These are phyloP conservation scores for Paraconiothyrium brasiliense DNA, from an alignment of 2,329 filamentous ascomycete species.

Conservation along the genomic window DNA sequence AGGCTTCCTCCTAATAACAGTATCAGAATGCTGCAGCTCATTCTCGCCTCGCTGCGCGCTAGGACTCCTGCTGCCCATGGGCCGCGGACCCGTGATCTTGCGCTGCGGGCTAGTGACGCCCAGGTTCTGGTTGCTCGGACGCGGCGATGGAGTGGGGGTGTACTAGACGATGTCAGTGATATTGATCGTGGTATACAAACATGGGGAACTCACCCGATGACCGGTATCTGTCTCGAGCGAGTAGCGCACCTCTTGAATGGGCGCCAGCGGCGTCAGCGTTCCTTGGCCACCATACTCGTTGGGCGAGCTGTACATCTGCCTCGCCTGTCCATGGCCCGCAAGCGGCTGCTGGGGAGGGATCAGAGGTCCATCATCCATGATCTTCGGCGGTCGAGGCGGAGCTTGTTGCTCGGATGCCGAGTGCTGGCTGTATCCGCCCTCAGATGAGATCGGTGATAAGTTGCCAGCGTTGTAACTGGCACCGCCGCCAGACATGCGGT, in stretches of 20 bases:
- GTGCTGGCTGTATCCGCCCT: constrained; percentile 50
- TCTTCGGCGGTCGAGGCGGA: constrained; percentile 63
- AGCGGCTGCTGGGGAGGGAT: constrained; percentile 61
- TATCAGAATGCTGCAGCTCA: constrained; percentile 42
- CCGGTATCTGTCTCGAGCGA: constrained; percentile 58
- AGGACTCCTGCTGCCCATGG: constrained; percentile 58
- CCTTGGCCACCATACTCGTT: constrained; percentile 50
- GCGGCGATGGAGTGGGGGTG: constrained; percentile 44
- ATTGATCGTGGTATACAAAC: not conserved
- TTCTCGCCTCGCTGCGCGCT: constrained; percentile 49
- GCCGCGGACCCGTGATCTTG: constrained; percentile 60
- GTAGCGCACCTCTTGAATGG: constrained; percentile 62
- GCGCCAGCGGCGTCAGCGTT: constrained; percentile 54
- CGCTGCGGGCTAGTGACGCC: constrained; percentile 47
- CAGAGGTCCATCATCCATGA: constrained; percentile 66
- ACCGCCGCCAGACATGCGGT: constrained; percentile 48
- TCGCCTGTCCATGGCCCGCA: constrained; percentile 49
- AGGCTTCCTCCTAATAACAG: constrained; percentile 49
- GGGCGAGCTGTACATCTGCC: constrained; percentile 50
- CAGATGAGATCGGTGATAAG: constrained; percentile 49
- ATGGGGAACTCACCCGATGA: constrained; percentile 31
- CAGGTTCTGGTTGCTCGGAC: constrained; percentile 40
- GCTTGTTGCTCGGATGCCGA: constrained; percentile 50
- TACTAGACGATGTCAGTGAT: constrained; percentile 33
- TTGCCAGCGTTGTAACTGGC: constrained; percentile 44